A percentile compares a stretch with the other conserved stretches of the same genome.
These are phyloP conservation scores for Hemisphaericaspora lyxosophila DNA, from an alignment of 1,139 yeast genomes.

Conservation along the genomic window DNA sequence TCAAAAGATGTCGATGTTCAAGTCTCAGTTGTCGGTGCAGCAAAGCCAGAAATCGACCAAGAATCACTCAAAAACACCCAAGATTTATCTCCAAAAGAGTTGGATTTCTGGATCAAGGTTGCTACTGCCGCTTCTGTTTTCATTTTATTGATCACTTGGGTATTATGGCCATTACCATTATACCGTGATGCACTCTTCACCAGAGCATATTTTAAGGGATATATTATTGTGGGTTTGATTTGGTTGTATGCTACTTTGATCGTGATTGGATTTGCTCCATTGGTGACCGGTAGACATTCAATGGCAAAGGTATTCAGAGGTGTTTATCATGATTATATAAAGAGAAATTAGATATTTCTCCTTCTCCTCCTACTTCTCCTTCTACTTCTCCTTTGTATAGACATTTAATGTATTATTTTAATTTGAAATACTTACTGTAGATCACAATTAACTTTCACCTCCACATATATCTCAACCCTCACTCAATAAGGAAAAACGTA, in stretches of 20 bases:
- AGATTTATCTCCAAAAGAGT: constrained; percentile 14
- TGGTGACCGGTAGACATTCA: constrained; percentile 35
- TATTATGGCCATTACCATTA: constrained; percentile 48
- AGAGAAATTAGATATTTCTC: constrained; percentile 4
- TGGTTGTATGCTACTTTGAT: constrained; percentile 36
- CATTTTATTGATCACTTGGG: constrained; percentile 34
- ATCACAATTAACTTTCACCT: too few species aligned
- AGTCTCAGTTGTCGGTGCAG: constrained; percentile 5
- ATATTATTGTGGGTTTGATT: constrained; percentile 36
- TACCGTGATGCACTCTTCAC: constrained; percentile 45
- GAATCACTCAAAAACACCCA: not conserved
- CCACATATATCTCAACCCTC: too few species aligned
- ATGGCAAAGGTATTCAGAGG: constrained; percentile 24
- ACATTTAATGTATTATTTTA: too few species aligned
- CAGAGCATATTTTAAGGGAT: constrained; percentile 41
- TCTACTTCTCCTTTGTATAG: not conserved
- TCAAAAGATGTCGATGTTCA: constrained; percentile 9
- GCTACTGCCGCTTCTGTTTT: constrained; percentile 30
- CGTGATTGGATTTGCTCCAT: constrained; percentile 38
- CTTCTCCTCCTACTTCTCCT: not conserved
- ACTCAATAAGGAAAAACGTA: too few species aligned
- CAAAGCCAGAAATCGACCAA: constrained; percentile 4
- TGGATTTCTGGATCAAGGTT: constrained; percentile 24
- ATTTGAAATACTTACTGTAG: too few species aligned
- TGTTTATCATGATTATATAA: constrained; percentile 19